Conservation (phyloP, 176 grass and related monocot genomes). For the Musa acuminata region DNA sequence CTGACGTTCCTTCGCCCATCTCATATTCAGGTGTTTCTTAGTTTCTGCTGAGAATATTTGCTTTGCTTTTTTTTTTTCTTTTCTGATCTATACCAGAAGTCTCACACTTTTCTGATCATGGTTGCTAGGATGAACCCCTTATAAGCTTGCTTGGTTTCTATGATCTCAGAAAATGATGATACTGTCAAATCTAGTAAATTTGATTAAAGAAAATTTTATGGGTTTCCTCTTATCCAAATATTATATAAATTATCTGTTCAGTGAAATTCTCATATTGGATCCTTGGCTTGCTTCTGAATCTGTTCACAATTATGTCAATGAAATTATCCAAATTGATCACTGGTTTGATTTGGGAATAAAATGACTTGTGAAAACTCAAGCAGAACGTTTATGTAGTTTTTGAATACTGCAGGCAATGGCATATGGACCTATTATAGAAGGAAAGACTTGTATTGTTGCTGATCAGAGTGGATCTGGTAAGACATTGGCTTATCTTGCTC, state of each 20-base stretch:
- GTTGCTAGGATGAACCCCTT: neutral
- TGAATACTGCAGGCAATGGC: constrained; percentile 48
- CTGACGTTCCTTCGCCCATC: constrained; percentile 59
- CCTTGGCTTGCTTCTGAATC: too few species aligned
- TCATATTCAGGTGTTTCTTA: constrained; percentile 68
- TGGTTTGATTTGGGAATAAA: neutral
- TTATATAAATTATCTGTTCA: too few species aligned
- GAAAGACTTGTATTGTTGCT: constrained; percentile 80
- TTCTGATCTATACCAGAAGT: too few species aligned
- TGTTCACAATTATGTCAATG: too few species aligned
- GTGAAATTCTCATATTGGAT: too few species aligned
- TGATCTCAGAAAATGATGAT: neutral
- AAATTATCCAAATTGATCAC: too few species aligned
- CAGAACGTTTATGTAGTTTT: neutral
- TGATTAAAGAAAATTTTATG: neutral
- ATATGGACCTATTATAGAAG: constrained; percentile 56
- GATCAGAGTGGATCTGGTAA: constrained; percentile 98
- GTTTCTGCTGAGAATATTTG: constrained; percentile 2
- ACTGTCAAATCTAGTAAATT: neutral
- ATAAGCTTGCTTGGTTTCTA: neutral
- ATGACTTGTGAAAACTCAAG: neutral
- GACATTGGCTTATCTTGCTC: constrained; percentile 78
- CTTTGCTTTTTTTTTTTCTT: neutral
- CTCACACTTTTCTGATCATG: too few species aligned
- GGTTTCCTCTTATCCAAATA: too few species aligned